Base-by-base conservation (phyloP, 1,284 basidiomycete genomes). In the Paramarasmius palmivorus region DNA sequence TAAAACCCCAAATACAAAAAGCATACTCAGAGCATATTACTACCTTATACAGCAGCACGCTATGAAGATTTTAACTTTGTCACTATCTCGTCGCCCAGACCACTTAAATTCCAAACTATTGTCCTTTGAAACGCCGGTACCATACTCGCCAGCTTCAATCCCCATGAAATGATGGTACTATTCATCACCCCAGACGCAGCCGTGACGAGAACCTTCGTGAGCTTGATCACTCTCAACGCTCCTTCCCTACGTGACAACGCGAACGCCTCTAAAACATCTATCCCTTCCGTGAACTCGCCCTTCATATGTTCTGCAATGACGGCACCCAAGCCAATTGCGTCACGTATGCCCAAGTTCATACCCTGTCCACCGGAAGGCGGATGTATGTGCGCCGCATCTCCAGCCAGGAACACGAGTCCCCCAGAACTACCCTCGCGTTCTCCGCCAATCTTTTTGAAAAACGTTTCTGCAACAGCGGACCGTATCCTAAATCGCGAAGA, bases 321-420 rank as follows among this genome's bases (percentile, higher is more conserved):
- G 14, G 53, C 61, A 19, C 67, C 73, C 1, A 74, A 61, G 35
- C 63, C 63, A 20, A 74, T 63, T 1, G 73, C 73, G 55, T 77
- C 76, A 22, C 74, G 69, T n/a, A 77, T 65, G 7, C 73, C 73
- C 9, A 76, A 68, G 44, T 75, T 76, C 73, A 77, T 75, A 5
- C 76, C 76, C 51, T 75, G 74, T 1, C 74, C 76, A 14, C 73
- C 75, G 3, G 68, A 61, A 19, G 76, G 75, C 4, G 72, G 69
- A 54, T 76, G 75, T 26, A 75, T 71, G 61, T 78, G 76, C 6
- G 74, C 74, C 3, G 74, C 72, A 57, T 77, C 76, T 19, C 76
- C 75, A 5, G 74, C 59, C 7, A 77, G 67, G 37, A 75, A 51
- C 29, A 76, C 63, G 19, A 63, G 53, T 14, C 66, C 68, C 26